phyloP scores from a whole-genome alignment of 1,139 yeast species.

The Zygosaccharomyces pseudobailii region DNA sequence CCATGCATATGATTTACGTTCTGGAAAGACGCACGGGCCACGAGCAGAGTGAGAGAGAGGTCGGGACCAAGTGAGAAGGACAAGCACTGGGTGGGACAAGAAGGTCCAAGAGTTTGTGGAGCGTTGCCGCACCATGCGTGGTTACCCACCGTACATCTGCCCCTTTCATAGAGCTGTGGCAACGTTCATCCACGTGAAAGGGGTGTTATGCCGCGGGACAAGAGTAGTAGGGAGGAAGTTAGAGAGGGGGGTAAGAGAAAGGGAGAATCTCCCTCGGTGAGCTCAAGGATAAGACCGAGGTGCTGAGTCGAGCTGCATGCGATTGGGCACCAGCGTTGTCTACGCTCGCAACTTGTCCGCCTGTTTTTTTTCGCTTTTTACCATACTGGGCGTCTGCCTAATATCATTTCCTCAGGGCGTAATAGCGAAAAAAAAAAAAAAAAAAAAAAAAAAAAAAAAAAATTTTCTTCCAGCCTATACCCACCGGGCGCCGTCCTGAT shows the following conservation, averaged over 20 bases:
- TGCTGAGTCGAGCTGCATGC: not conserved
- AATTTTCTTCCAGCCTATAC: not conserved
- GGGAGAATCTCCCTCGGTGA: not conserved
- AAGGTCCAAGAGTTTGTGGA: not conserved
- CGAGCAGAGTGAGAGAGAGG: not conserved
- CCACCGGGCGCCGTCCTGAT: not conserved
- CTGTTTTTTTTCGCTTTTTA: not conserved
- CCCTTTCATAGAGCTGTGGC: not conserved
- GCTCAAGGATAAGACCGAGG: not conserved
- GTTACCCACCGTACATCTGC: not conserved
- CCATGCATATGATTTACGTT: not conserved
- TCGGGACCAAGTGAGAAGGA: not conserved
- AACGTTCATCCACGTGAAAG: not conserved
- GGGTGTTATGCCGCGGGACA: not conserved
- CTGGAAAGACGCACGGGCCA: not conserved
- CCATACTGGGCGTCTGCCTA: not conserved
- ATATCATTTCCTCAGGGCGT: not conserved
- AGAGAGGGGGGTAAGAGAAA: not conserved
- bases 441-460: too few relatives aligned
- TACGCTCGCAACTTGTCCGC: not conserved
- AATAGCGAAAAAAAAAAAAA: too few relatives aligned
- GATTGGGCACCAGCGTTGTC: not conserved
- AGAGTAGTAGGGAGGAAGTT: not conserved
- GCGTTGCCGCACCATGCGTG: not conserved
- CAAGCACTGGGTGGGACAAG: not conserved